These are phyloP conservation scores for Rhizopus delemar DNA, from an alignment of 371 early-diverging fungal genomes.

Conservation along the genomic window DNA sequence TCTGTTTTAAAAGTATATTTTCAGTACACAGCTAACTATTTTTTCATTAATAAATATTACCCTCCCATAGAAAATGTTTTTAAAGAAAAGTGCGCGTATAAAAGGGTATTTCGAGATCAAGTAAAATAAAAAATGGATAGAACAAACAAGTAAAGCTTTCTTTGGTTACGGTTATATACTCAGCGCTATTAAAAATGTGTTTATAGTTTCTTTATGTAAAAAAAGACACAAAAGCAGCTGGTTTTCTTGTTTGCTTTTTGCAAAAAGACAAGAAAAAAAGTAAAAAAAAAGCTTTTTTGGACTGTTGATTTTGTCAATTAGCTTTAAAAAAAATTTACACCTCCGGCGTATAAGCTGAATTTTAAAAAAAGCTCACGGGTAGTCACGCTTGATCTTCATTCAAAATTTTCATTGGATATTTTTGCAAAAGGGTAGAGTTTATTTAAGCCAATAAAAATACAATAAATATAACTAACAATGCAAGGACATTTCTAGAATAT, in stretches of 20 bases:
- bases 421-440: not conserved
- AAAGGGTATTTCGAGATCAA: not conserved
- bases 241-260: not conserved
- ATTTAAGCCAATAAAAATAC: not conserved
- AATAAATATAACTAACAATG: not conserved
- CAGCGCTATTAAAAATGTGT: not conserved
- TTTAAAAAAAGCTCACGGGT: not conserved
- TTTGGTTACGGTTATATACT: not conserved
- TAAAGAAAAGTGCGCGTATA: not conserved
- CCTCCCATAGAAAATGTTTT: not conserved
- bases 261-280: not conserved
- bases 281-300: conserved; percentile 5
- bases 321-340: conserved; percentile 9
- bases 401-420: conserved; percentile 2
- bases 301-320: conserved; percentile 2
- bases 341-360: not conserved
- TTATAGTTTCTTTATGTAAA: not conserved
- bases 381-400: not conserved
- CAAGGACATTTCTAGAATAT: not conserved
- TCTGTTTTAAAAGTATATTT: conserved; percentile 7
- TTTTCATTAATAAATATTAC: not conserved
- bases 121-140: not conserved
- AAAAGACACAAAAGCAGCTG: conserved; percentile 1
- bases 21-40: not conserved
- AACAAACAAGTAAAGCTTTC: not conserved